A percentile compares a stretch with the other conserved stretches of the same genome.
Conservation (phyloP, 2,329 filamentous ascomycete species). For the Cladophialophora chaetospira region DNA sequence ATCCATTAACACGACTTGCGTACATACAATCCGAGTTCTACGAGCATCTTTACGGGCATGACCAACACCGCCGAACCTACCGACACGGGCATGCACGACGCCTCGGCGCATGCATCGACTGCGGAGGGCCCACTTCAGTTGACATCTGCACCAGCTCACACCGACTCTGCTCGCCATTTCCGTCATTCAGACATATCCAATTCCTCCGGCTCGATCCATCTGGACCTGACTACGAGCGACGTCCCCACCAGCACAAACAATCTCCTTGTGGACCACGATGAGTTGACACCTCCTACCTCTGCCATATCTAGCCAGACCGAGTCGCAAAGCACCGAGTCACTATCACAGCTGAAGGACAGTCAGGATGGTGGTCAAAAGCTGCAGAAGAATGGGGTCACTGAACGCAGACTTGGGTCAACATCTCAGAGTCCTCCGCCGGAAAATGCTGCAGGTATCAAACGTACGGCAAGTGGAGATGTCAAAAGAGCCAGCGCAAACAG, state of each 20-base stretch:
- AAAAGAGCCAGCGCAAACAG: conserved; percentile 28
- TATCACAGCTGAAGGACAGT: conserved; percentile 9
- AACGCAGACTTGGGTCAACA: conserved; percentile 7
- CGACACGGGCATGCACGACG: conserved; percentile 22
- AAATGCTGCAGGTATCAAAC: conserved; percentile 22
- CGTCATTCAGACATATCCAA: conserved; percentile 10
- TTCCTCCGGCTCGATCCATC: conserved; percentile 8
- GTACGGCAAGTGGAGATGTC: conserved; percentile 29
- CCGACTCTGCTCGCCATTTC: conserved; percentile 4
- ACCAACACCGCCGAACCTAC: conserved; percentile 10
- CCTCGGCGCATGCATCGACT: conserved; percentile 24
- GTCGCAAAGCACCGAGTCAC: conserved; percentile 8
- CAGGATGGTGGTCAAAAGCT: neutral
- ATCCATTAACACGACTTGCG: neutral
- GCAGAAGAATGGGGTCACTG: neutral
- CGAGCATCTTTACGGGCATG: conserved; percentile 5
- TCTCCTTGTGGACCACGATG: conserved; percentile 11
- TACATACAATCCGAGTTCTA: neutral
- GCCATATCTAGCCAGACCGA: conserved; percentile 23
- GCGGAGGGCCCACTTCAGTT: conserved; percentile 20
- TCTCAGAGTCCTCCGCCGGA: conserved; percentile 24
- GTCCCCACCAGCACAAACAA: conserved; percentile 10
- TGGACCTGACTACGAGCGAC: conserved; percentile 23
- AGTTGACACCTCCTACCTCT: conserved; percentile 25
- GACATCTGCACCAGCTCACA: conserved; percentile 13